phyloP scores from a whole-genome alignment of 345 rosid genomes.

The Litchi chinensis region DNA sequence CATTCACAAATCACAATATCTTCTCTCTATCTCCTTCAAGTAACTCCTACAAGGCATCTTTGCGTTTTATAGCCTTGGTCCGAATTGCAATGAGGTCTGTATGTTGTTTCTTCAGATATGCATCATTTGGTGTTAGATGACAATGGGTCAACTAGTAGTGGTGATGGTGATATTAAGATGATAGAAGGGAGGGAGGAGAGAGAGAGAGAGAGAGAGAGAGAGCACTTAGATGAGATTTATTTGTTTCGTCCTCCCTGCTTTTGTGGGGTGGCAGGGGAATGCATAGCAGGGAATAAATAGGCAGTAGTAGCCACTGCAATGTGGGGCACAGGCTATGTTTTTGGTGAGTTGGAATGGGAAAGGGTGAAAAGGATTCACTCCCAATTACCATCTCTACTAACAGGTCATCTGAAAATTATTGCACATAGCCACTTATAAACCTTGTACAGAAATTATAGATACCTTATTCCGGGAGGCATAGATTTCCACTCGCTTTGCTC shows the following conservation, averaged over 20 bases:
- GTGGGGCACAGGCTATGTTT: neutral
- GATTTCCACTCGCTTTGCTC: constrained; percentile 97
- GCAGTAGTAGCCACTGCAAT: neutral
- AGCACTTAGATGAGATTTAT: neutral
- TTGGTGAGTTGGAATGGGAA: neutral
- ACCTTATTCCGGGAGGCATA: constrained; percentile 98
- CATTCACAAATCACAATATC: constrained; percentile 8
- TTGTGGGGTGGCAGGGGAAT: neutral
- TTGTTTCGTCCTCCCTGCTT: neutral
- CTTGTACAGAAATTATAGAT: constrained; percentile 19
- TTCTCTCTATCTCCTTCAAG: neutral
- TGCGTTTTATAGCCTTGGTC: neutral
- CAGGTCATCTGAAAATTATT: neutral
- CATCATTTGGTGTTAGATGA: neutral
- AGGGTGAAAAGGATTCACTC: neutral
- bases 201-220: neutral
- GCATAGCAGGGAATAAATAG: neutral
- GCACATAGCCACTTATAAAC: constrained; percentile 9
- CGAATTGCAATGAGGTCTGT: neutral
- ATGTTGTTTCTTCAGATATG: neutral
- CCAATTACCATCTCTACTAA: neutral
- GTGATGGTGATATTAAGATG: neutral
- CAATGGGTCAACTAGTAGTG: neutral
- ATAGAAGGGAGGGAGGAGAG: too few species aligned
- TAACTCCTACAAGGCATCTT: neutral